These are phyloP conservation scores for Penicillium roqueforti DNA, from an alignment of 495 filamentous ascomycete genomes.

Conservation along the genomic window DNA sequence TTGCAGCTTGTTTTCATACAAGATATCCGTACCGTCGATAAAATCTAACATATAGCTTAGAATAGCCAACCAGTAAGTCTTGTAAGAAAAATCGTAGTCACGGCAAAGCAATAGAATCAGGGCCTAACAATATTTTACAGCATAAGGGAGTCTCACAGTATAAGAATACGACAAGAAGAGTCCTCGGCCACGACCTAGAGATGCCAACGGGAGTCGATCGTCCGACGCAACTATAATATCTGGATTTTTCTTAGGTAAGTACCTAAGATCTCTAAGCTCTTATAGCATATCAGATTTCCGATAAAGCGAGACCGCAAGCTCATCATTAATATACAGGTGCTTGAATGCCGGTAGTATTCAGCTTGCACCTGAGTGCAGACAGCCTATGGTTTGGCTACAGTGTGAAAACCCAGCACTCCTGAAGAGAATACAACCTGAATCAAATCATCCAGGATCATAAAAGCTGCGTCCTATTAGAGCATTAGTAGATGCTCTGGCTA, in stretches of 20 bases:
- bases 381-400: slow-evolving; percentile 12
- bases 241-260: not conserved
- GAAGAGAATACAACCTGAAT: slow-evolving; percentile 13
- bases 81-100: too few species aligned
- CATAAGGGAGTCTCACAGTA: too few species aligned
- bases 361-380: slow-evolving; percentile 4
- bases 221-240: too few species aligned
- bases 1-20: too few species aligned
- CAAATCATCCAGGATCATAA: slow-evolving; percentile 20
- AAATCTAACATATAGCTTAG: too few species aligned
- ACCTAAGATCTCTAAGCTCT: slow-evolving; percentile 12
- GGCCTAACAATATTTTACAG: too few species aligned
- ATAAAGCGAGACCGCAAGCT: slow-evolving; percentile 20
- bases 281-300: slow-evolving; percentile 23
- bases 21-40: too few species aligned
- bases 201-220: too few species aligned
- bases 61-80: too few species aligned
- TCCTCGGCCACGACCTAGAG: too few species aligned
- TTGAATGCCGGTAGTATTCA: slow-evolving; percentile 2
- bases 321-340: slow-evolving; percentile 24
- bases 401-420: slow-evolving; percentile 14
- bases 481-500: slow-evolving; percentile 1
- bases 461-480: slow-evolving; percentile 15
- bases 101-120: too few species aligned
- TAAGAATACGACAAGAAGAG: too few species aligned